Percentiles rank a stretch among this genome's conserved stretches.
Evolutionary conservation across 805 yeast genomes (phyloP).

Genomic region (Kuraishia capsulata): DNA sequence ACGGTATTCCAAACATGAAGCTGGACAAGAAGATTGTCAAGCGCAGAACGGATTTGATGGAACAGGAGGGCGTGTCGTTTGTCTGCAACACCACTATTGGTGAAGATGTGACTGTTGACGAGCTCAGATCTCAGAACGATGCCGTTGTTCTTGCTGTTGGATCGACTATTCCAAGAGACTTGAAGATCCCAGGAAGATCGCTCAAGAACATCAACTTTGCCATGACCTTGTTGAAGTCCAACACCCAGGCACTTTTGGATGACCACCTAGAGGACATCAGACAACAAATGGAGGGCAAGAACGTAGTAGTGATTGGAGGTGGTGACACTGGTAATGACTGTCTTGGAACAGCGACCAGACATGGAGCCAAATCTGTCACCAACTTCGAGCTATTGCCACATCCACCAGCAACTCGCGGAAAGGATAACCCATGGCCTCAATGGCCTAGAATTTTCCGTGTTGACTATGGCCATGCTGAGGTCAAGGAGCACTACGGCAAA

Average conservation of each 20-base stretch:
- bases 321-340: conserved; percentile 99
- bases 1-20: conserved; percentile 99
- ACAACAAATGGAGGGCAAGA: conserved; percentile 66
- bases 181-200: conserved; percentile 90
- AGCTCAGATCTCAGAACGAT: conserved; percentile 55
- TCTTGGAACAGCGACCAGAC: conserved; percentile 94
- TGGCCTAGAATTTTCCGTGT: conserved; percentile 98
- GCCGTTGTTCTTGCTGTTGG: conserved; percentile 92
- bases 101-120: conserved; percentile 66
- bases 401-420: conserved; percentile 79
- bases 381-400: conserved; percentile 93
- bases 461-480: conserved; percentile 96
- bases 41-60: conserved; percentile 85
- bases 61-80: conserved; percentile 82
- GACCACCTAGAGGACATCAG: conserved; percentile 72
- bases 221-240: conserved; percentile 80
- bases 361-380: conserved; percentile 89
- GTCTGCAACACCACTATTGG: conserved; percentile 75
- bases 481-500: conserved; percentile 86
- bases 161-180: conserved; percentile 92
- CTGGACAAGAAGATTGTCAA: conserved; percentile 87
- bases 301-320: conserved; percentile 96
- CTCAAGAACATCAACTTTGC: conserved; percentile 88
- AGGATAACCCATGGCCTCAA: conserved; percentile 99
- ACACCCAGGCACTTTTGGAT: conserved; percentile 84